These are phyloP conservation scores for Circinella minor DNA, from an alignment of 371 early-diverging fungal species.

Conservation along the genomic window DNA sequence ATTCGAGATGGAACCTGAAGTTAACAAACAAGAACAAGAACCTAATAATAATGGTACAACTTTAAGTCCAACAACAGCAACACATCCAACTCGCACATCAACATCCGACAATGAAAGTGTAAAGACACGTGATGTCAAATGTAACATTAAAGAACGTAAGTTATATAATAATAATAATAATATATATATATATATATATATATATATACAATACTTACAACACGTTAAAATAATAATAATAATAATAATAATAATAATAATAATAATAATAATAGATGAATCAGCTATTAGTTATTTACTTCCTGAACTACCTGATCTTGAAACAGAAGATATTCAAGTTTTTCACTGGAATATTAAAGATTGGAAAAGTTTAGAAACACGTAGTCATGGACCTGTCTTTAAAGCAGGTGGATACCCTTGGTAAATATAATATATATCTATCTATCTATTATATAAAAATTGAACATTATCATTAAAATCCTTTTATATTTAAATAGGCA, in stretches of 20 bases:
- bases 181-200: too few relatives aligned
- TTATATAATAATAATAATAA: neutral
- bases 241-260: neutral
- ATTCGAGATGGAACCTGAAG: constrained; percentile 27
- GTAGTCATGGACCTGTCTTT: constrained; percentile 62
- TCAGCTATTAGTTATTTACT: constrained; percentile 34
- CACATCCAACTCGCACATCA: constrained; percentile 1
- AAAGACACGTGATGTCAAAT: constrained; percentile 23
- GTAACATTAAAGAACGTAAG: constrained; percentile 22
- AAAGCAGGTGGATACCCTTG: constrained; percentile 65
- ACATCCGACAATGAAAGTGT: constrained; percentile 17
- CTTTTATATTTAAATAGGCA: constrained; percentile 51
- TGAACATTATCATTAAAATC: too few relatives aligned
- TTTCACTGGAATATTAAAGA: constrained; percentile 65
- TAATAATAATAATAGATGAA: constrained; percentile 24
- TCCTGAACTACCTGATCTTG: constrained; percentile 43
- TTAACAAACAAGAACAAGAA: constrained; percentile 6
- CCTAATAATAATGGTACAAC: too few relatives aligned
- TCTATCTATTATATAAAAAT: neutral
- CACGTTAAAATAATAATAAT: neutral
- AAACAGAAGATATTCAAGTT: constrained; percentile 53
- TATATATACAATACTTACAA: too few relatives aligned
- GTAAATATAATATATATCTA: constrained; percentile 30
- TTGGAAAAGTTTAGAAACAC: constrained; percentile 56
- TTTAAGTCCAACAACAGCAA: neutral